Percentiles rank a stretch among this genome's conserved stretches.
Evolutionary conservation across 169 alveolate genomes (phyloP).

Genomic region (Plasmodium chabaudi): DNA sequence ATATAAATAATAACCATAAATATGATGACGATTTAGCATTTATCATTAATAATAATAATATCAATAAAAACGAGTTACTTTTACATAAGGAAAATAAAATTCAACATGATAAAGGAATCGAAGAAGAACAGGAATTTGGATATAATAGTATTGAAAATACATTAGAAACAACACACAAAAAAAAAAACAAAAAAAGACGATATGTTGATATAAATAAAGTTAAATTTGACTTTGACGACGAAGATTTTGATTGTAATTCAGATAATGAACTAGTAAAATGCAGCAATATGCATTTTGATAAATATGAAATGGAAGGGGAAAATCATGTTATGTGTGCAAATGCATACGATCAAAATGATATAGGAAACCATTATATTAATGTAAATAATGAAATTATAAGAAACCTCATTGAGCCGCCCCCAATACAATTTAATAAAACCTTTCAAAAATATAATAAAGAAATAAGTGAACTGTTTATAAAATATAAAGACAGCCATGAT

Average conservation of each 20-base stretch:
- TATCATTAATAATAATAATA: slow-evolving; percentile 9
- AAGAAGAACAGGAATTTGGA: not conserved
- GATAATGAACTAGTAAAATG: slow-evolving; percentile 28
- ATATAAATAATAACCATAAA: not conserved
- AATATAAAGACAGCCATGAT: slow-evolving; percentile 35
- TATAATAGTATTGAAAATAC: not conserved
- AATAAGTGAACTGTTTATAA: slow-evolving; percentile 62
- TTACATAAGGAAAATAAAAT: not conserved
- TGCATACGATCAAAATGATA: not conserved
- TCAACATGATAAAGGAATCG: slow-evolving; percentile 5
- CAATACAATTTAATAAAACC: slow-evolving; percentile 48
- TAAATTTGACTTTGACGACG: slow-evolving; percentile 60
- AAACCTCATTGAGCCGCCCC: slow-evolving; percentile 46
- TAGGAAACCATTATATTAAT: slow-evolving; percentile 15
- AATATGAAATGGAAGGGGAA: not conserved
- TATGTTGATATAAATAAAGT: slow-evolving; percentile 44
- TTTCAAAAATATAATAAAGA: slow-evolving; percentile 67
- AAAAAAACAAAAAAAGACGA: slow-evolving; percentile 43
- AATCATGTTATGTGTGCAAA: not conserved
- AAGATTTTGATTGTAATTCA: slow-evolving; percentile 51
- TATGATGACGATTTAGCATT: slow-evolving; percentile 29
- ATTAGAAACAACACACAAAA: slow-evolving; percentile 4
- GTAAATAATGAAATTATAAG: slow-evolving; percentile 43
- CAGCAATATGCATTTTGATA: not conserved
- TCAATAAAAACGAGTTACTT: not conserved